Evolutionary conservation across 208 protist species (phyloP).

Genomic region (Trypanosoma avium): DNA sequence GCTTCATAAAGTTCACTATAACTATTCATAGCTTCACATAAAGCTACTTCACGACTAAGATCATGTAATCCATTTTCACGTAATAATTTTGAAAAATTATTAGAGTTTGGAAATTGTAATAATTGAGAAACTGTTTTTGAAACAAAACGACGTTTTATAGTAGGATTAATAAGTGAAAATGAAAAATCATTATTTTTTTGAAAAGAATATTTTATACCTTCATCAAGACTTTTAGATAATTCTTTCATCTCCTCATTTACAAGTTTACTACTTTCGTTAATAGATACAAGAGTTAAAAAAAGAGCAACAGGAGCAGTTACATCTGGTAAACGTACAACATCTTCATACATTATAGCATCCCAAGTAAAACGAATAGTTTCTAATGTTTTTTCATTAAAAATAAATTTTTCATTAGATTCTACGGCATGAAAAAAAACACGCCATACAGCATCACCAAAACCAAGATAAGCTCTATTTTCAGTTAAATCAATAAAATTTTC

Average conservation of each 20-base stretch:
- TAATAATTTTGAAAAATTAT: slow-evolving; percentile 39
- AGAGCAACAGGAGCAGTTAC: slow-evolving; percentile 74
- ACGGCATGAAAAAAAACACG: slow-evolving; percentile 63
- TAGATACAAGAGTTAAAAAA: slow-evolving; percentile 56
- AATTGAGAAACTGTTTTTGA: slow-evolving; percentile 24
- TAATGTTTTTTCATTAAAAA: slow-evolving; percentile 32
- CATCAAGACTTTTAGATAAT: slow-evolving; percentile 36
- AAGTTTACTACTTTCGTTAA: slow-evolving; percentile 33
- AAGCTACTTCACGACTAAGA: slow-evolving; percentile 54
- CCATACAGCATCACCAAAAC: slow-evolving; percentile 71
- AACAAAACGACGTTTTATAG: slow-evolving; percentile 52
- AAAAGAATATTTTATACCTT: slow-evolving; percentile 26
- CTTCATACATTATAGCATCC: slow-evolving; percentile 67
- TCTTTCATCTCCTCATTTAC: slow-evolving; percentile 17
- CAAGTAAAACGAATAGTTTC: slow-evolving; percentile 56
- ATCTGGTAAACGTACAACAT: slow-evolving; percentile 53
- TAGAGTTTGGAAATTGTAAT: slow-evolving; percentile 28
- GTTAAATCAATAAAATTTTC: slow-evolving; percentile 50
- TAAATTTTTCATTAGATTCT: slow-evolving; percentile 32
- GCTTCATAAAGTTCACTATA: slow-evolving; percentile 38
- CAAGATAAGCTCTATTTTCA: slow-evolving; percentile 46
- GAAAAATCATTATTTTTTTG: background rate
- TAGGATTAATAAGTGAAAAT: slow-evolving; percentile 26
- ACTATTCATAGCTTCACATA: slow-evolving; percentile 68
- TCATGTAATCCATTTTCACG: slow-evolving; percentile 34